Evolutionary conservation across 2,329 filamentous ascomycete species (phyloP).

Genomic region (Colletotrichum theobromicola): DNA sequence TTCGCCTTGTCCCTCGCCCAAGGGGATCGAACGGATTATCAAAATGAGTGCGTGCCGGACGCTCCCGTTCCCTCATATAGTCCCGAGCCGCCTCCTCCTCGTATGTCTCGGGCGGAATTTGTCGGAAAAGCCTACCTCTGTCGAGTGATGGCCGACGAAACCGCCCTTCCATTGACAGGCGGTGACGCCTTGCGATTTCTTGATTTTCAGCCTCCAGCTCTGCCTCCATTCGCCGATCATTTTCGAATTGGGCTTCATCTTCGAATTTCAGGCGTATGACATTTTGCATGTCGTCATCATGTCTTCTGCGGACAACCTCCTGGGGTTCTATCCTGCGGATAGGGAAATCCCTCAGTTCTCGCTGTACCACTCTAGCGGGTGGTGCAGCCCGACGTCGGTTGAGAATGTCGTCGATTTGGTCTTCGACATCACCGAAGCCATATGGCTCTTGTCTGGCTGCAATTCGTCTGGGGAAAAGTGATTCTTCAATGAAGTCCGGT

Average conservation of each 20-base stretch:
- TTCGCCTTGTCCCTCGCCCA: slow-evolving; percentile 1
- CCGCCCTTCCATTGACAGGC: not conserved
- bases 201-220: not conserved
- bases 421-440: not conserved
- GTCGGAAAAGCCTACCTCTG: not conserved
- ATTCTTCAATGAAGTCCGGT: not conserved
- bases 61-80: slow-evolving; percentile 4
- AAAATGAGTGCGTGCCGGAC: not conserved
- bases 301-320: slow-evolving; percentile 12
- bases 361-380: slow-evolving; percentile 5
- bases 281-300: slow-evolving; percentile 11
- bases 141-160: slow-evolving; percentile 11
- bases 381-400: not conserved
- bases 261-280: not conserved
- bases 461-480: not conserved
- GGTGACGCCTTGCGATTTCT: not conserved
- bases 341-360: not conserved
- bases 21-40: slow-evolving; percentile 20
- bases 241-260: not conserved
- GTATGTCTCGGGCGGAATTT: not conserved
- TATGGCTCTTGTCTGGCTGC: not conserved
- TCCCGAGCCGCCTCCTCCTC: slow-evolving; percentile 12
- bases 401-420: not conserved
- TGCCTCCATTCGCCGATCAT: not conserved
- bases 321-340: slow-evolving; percentile 1